Conservation (phyloP, 148 eudicot species). For the Rhododendron vialii region DNA sequence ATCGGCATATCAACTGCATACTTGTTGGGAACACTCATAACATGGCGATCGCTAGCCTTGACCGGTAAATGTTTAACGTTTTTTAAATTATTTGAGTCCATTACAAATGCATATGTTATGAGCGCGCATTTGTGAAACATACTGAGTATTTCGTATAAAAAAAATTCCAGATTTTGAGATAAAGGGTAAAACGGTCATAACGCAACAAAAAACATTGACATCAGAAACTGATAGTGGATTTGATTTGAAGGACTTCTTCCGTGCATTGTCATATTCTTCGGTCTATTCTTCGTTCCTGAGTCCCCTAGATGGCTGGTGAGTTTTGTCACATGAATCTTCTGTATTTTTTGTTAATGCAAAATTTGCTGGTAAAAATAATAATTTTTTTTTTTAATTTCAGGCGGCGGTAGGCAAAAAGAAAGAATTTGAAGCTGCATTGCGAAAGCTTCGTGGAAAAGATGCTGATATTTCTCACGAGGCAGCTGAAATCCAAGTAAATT, state of each 20-base stretch:
- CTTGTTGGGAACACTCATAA: constrained; percentile 51
- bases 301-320: constrained; percentile 96
- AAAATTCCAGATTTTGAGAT: not conserved
- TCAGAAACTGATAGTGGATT: constrained; percentile 7
- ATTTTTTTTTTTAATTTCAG: constrained; percentile 21
- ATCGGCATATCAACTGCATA: constrained; percentile 52
- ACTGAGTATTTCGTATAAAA: not conserved
- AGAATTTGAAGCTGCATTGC: constrained; percentile 54
- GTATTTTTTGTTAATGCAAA: not conserved
- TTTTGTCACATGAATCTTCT: not conserved
- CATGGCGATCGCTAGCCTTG: constrained; percentile 75
- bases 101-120: too few species aligned
- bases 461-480: constrained; percentile 63
- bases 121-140: too few species aligned
- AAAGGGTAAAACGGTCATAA: not conserved
- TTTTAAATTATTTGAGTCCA: not conserved
- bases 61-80: constrained; percentile 32
- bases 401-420: constrained; percentile 55
- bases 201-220: not conserved
- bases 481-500: constrained; percentile 56
- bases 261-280: constrained; percentile 49
- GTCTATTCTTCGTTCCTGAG: constrained; percentile 77
- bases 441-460: constrained; percentile 59
- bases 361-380: not conserved
- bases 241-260: constrained; percentile 55